phyloP scores from a whole-genome alignment of 192 early-diverging fungal genomes.

The Jimgerdemannia flammicorona region DNA sequence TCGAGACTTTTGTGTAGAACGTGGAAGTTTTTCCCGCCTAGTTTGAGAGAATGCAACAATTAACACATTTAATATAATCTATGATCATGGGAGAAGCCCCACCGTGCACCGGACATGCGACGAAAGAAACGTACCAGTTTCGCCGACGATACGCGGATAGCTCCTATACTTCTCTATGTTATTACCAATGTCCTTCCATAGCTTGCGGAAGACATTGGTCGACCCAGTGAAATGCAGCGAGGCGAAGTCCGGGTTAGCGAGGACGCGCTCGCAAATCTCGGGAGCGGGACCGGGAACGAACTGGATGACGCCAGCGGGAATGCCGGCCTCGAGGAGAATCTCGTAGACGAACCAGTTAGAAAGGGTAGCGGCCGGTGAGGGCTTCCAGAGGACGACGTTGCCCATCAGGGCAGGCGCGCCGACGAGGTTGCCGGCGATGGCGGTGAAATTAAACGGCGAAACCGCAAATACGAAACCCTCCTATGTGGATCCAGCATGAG shows the following conservation, averaged over 20 bases:
- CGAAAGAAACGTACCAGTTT: constrained; percentile 57
- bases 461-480: constrained; percentile 99
- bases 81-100: not conserved
- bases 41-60: too few relatives aligned
- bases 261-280: constrained; percentile 72
- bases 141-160: constrained; percentile 97
- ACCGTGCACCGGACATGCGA: not conserved
- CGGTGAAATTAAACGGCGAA: constrained; percentile 99
- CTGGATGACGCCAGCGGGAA: constrained; percentile 96
- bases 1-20: constrained; percentile 71
- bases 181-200: constrained; percentile 88
- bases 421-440: constrained; percentile 95
- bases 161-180: constrained; percentile 90
- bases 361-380: constrained; percentile 79
- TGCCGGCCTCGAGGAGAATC: constrained; percentile 91
- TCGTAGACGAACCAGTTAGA: constrained; percentile 91
- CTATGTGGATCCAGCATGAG: not conserved
- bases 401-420: constrained; percentile 96
- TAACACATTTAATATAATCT: too few relatives aligned
- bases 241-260: constrained; percentile 90
- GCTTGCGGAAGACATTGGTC: constrained; percentile 87
- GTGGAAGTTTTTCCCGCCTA: constrained; percentile 97
- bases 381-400: constrained; percentile 98
- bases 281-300: constrained; percentile 91
- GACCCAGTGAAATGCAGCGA: constrained; percentile 96